Percentiles rank a stretch among this genome's conserved stretches.
Conservation (phyloP, 176 grass and related monocot species). For the Ananas comosus region DNA sequence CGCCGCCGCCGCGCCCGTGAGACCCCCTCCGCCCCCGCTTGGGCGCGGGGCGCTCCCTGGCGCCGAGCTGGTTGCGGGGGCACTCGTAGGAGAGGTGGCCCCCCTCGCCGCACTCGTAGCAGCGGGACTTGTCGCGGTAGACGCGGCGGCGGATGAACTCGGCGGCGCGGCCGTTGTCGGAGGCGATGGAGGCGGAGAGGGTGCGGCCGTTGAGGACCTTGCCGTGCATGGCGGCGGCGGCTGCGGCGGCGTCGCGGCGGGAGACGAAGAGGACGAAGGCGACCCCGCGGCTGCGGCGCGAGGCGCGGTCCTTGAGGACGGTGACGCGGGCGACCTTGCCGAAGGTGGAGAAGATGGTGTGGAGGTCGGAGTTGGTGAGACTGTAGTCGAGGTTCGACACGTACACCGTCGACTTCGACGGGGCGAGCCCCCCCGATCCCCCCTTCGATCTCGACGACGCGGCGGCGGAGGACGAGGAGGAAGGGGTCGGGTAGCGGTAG, state of each 20-base stretch:
- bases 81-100: slow-evolving; percentile 97
- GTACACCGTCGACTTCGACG: slow-evolving; percentile 93
- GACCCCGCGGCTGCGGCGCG: slow-evolving; percentile 61
- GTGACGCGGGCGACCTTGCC: slow-evolving; percentile 79
- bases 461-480: slow-evolving; percentile 6
- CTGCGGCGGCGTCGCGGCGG: slow-evolving; percentile 51
- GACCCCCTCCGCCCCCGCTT: slow-evolving; percentile 33
- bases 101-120: slow-evolving; percentile 79
- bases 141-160: slow-evolving; percentile 90
- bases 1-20: slow-evolving; percentile 6
- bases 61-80: slow-evolving; percentile 77
- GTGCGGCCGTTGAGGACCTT: slow-evolving; percentile 42
- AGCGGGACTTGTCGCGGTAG: slow-evolving; percentile 76
- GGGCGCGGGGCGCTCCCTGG: slow-evolving; percentile 56
- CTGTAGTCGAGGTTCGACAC: slow-evolving; percentile 74
- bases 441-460: slow-evolving; percentile 7
- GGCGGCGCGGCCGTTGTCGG: slow-evolving; percentile 71
- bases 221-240: slow-evolving; percentile 24
- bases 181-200: slow-evolving; percentile 62
- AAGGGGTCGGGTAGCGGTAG: slow-evolving; percentile 67
- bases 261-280: slow-evolving; percentile 90
- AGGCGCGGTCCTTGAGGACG: slow-evolving; percentile 68
- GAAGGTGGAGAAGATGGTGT: slow-evolving; percentile 90
- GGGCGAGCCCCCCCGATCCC: slow-evolving; percentile 78
- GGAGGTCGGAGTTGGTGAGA: slow-evolving; percentile 97